Conservation (phyloP, 1,139 yeast genomes). For the Groenewaldozyma sp. region DNA sequence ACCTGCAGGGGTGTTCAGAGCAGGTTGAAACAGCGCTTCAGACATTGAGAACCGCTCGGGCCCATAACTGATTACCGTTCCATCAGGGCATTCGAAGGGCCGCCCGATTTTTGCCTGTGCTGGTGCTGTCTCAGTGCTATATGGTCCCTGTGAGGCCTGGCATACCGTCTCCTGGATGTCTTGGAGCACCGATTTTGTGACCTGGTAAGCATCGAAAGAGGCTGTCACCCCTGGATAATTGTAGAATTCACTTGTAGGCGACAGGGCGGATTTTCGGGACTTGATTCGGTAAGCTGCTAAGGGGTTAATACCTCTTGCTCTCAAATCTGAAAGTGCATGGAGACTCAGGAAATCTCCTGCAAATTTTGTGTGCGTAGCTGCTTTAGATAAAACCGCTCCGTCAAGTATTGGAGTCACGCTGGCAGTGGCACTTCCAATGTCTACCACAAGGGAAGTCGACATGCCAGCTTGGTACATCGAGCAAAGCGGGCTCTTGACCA, state of each 20-base stretch:
- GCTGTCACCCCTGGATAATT: constrained; percentile 22
- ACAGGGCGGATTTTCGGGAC: constrained; percentile 23
- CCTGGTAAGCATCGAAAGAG: constrained; percentile 30
- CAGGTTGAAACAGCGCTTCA: constrained; percentile 63
- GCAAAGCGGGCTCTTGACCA: constrained; percentile 80
- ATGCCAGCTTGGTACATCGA: constrained; percentile 43
- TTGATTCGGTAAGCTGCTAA: constrained; percentile 29
- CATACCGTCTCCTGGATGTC: constrained; percentile 59
- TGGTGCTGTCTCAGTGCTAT: constrained; percentile 16
- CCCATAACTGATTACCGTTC: constrained; percentile 46
- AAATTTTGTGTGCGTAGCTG: constrained; percentile 28
- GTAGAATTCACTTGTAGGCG: constrained; percentile 32
- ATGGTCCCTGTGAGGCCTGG: constrained; percentile 42
- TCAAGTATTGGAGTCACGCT: constrained; percentile 91
- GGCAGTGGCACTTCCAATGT: constrained; percentile 31
- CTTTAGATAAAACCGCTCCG: constrained; percentile 40
- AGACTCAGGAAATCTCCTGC: constrained; percentile 37
- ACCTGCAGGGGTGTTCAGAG: constrained; percentile 22
- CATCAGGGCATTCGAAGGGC: constrained; percentile 78
- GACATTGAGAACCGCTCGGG: constrained; percentile 64
- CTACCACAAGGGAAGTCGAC: constrained; percentile 32
- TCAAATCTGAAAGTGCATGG: constrained; percentile 28
- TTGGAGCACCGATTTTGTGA: constrained; percentile 33
- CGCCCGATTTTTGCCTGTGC: constrained; percentile 31
- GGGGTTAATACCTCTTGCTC: constrained; percentile 22